These are phyloP conservation scores for Bipolaris victoriae DNA, from an alignment of 2,329 filamentous ascomycete genomes.

Conservation along the genomic window DNA sequence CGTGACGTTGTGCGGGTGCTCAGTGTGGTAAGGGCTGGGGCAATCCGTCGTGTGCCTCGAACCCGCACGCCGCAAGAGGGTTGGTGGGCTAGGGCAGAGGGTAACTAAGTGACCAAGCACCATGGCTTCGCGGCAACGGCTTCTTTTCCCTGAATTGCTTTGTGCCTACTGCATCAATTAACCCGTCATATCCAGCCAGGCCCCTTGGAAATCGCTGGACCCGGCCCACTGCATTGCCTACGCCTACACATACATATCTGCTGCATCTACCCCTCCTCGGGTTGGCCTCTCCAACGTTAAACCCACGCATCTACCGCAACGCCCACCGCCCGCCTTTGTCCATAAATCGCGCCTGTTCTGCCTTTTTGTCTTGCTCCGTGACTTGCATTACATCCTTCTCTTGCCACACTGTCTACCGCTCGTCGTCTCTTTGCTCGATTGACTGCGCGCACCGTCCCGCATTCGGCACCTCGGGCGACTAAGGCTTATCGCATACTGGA, in stretches of 20 bases:
- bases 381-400: background rate
- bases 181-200: constrained; percentile 31
- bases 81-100: background rate
- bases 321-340: constrained; percentile 14
- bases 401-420: background rate
- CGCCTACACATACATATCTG: constrained; percentile 33
- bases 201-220: constrained; percentile 32
- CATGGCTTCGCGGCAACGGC: constrained; percentile 21
- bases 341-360: constrained; percentile 8
- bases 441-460: constrained; percentile 22
- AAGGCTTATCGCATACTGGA: constrained; percentile 42
- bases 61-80: constrained; percentile 11
- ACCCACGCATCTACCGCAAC: constrained; percentile 10
- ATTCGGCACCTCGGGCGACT: constrained; percentile 42
- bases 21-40: constrained; percentile 32
- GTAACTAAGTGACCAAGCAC: background rate
- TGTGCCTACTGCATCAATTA: constrained; percentile 28
- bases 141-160: constrained; percentile 16
- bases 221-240: constrained; percentile 33
- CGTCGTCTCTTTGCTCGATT: constrained; percentile 6
- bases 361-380: background rate
- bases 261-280: constrained; percentile 44
- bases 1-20: constrained; percentile 40
- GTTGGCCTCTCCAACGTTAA: constrained; percentile 15
- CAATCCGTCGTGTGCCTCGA: constrained; percentile 27